phyloP scores from a whole-genome alignment of 2,329 filamentous ascomycete species.

The Aspergillus sp. region DNA sequence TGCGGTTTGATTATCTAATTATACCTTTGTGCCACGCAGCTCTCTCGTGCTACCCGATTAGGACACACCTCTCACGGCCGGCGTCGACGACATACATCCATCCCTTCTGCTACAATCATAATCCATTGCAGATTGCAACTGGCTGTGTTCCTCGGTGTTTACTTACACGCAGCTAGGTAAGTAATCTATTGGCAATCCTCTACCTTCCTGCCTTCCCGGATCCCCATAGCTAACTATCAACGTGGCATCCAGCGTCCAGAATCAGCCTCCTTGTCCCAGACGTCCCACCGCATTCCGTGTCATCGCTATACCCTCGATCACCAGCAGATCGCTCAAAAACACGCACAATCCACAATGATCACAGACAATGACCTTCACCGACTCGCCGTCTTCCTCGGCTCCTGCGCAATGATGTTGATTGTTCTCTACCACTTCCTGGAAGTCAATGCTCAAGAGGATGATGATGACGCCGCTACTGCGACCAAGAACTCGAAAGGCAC shows the following conservation, averaged over 20 bases:
- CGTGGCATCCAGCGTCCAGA: constrained; percentile 11
- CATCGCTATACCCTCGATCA: not conserved
- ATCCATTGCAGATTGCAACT: not conserved
- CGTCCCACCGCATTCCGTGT: not conserved
- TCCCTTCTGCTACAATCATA: not conserved
- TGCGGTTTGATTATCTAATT: not conserved
- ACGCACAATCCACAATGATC: constrained; percentile 69
- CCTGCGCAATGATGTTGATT: constrained; percentile 85
- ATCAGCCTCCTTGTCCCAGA: not conserved
- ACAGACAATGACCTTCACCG: constrained; percentile 88
- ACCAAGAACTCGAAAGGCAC: constrained; percentile 15
- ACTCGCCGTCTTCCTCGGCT: constrained; percentile 90
- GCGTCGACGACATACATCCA: not conserved
- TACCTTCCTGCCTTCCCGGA: not conserved
- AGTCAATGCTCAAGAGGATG: constrained; percentile 72
- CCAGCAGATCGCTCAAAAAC: not conserved
- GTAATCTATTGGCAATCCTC: not conserved
- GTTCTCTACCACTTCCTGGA: constrained; percentile 96
- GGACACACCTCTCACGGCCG: not conserved
- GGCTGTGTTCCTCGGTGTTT: not conserved
- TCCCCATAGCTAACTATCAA: constrained; percentile 4
- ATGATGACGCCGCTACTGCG: constrained; percentile 11
- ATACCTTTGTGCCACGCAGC: not conserved
- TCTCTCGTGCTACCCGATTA: not conserved
- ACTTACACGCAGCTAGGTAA: constrained; percentile 1